A percentile compares a stretch with the other conserved stretches of the same genome.
These are phyloP conservation scores for Fusarium hainanense DNA, from an alignment of 2,329 filamentous ascomycete genomes.

Conservation along the genomic window DNA sequence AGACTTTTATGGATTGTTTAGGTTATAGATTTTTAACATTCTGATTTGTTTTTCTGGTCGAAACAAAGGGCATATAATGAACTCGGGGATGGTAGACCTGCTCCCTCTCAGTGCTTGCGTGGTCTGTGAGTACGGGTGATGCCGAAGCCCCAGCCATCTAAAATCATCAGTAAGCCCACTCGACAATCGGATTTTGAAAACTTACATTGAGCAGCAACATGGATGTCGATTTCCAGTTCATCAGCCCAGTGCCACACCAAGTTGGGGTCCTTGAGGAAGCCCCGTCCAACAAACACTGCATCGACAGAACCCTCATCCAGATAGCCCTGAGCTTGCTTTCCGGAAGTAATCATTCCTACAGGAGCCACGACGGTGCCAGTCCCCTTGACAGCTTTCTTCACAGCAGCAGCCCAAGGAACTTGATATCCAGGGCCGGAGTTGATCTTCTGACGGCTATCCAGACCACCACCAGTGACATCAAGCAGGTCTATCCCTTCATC, in stretches of 20 bases:
- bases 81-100: background rate
- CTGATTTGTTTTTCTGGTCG: background rate
- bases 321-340: constrained; percentile 58
- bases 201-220: constrained; percentile 54
- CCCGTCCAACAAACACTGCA: constrained; percentile 59
- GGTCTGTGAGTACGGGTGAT: constrained; percentile 44
- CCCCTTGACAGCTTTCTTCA: constrained; percentile 76
- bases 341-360: constrained; percentile 59
- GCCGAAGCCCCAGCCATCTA: constrained; percentile 44
- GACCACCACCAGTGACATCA: constrained; percentile 75
- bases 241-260: constrained; percentile 65
- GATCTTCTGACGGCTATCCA: constrained; percentile 68
- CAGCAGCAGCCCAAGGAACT: constrained; percentile 70
- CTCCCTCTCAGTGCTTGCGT: constrained; percentile 28
- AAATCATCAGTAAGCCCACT: background rate
- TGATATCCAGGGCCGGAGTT: constrained; percentile 74
- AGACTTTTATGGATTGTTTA: background rate
- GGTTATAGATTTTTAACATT: background rate
- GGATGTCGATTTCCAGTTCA: constrained; percentile 59
- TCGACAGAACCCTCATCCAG: constrained; percentile 59
- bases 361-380: constrained; percentile 54
- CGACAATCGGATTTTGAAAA: background rate
- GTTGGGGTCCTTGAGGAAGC: constrained; percentile 67
- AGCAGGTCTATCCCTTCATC: constrained; percentile 76
- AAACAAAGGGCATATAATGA: background rate